Evolutionary conservation across 1,284 basidiomycete genomes (phyloP).

Genomic region (Boletus subluridellus): DNA sequence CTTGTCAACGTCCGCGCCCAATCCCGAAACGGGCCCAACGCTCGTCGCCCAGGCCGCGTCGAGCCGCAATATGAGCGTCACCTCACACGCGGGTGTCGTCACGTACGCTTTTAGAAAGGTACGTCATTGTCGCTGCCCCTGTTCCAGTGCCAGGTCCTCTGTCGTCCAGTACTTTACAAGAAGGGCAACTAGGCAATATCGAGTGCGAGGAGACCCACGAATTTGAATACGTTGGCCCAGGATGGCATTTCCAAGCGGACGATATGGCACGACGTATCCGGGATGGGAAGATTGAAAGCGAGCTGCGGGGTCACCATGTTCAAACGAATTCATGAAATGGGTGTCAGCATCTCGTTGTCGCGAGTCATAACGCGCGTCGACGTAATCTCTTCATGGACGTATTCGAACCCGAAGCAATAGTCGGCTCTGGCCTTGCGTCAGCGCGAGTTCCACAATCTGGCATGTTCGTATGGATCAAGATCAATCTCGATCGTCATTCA

Average conservation of each 20-base stretch:
- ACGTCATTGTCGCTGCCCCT: slow-evolving; percentile 52
- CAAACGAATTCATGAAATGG: not conserved
- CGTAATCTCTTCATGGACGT: not conserved
- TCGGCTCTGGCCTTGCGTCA: slow-evolving; percentile 18
- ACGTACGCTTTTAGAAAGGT: slow-evolving; percentile 58
- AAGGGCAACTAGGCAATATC: slow-evolving; percentile 48
- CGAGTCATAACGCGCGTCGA: not conserved
- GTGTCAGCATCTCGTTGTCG: not conserved
- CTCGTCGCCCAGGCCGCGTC: slow-evolving; percentile 60
- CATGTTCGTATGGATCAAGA: slow-evolving; percentile 39
- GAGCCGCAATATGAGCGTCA: slow-evolving; percentile 48
- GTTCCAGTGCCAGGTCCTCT: slow-evolving; percentile 57
- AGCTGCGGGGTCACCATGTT: slow-evolving; percentile 57
- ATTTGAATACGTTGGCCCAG: slow-evolving; percentile 52
- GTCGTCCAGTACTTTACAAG: slow-evolving; percentile 52
- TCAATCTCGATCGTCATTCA: slow-evolving; percentile 33
- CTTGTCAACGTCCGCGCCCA: slow-evolving; percentile 52
- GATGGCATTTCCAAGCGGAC: slow-evolving; percentile 70
- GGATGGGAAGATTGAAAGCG: slow-evolving; percentile 67
- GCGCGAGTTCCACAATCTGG: slow-evolving; percentile 33
- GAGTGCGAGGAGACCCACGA: slow-evolving; percentile 47
- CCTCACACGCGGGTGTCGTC: slow-evolving; percentile 44
- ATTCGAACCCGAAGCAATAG: not conserved
- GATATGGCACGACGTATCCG: slow-evolving; percentile 75
- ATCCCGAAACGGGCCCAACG: slow-evolving; percentile 26